These are phyloP conservation scores for Xylaria sp. DNA, from an alignment of 2,329 filamentous ascomycete genomes.

Conservation along the genomic window DNA sequence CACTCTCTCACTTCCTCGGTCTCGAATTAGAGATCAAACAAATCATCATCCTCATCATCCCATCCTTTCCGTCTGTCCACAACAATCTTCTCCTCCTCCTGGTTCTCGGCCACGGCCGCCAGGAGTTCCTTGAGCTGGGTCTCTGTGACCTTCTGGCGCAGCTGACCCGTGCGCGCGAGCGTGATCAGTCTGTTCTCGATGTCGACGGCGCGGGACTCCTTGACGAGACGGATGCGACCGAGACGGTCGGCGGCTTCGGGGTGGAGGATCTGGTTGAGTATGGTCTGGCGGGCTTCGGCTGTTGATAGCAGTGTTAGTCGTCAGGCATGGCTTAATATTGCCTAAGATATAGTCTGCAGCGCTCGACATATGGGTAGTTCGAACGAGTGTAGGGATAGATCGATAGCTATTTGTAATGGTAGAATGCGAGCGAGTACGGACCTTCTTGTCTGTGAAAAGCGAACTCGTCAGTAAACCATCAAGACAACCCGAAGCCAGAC, in stretches of 20 bases:
- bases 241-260: conserved; percentile 91
- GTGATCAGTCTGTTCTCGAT: conserved; percentile 91
- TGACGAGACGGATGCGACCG: conserved; percentile 90
- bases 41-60: conserved; percentile 76
- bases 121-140: conserved; percentile 89
- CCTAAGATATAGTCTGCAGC: no score
- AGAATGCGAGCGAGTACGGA: not conserved
- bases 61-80: conserved; percentile 76
- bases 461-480: conserved; percentile 15
- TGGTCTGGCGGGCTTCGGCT: conserved; percentile 66
- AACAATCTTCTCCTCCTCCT: conserved; percentile 78
- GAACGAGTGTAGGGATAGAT: no score
- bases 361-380: no score
- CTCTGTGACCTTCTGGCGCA: conserved; percentile 83
- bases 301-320: not conserved
- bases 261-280: conserved; percentile 88
- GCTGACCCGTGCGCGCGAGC: conserved; percentile 81
- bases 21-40: conserved; percentile 48
- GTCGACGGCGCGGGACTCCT: conserved; percentile 81
- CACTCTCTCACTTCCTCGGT: conserved; percentile 29
- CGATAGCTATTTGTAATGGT: no score
- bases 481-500: no score
- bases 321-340: no score
- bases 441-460: conserved; percentile 37
- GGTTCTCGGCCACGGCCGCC: conserved; percentile 73